Conservation (phyloP, 805 yeast species). For the Spathaspora girioi region DNA sequence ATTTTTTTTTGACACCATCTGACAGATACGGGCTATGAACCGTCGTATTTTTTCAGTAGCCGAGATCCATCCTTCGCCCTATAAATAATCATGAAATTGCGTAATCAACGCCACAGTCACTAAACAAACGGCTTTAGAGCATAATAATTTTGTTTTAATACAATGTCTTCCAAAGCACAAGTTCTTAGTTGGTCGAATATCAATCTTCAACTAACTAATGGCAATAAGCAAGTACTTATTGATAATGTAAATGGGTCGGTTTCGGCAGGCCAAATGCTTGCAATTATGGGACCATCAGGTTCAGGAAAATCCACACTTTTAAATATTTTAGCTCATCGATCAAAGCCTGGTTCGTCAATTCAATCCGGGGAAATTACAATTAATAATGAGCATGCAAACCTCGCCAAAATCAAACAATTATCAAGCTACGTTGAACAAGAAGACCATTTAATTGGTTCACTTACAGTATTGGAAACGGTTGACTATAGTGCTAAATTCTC, state of each 20-base stretch:
- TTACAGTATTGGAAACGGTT: slow-evolving; percentile 18
- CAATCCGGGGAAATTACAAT: slow-evolving; percentile 5
- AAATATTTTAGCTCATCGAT: slow-evolving; percentile 48
- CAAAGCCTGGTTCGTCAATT: slow-evolving; percentile 24
- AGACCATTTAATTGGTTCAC: slow-evolving; percentile 18
- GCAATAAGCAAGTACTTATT: slow-evolving; percentile 8
- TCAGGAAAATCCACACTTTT: slow-evolving; percentile 40
- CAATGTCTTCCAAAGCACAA: slow-evolving; percentile 1
- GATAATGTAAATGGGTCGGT: slow-evolving; percentile 25
- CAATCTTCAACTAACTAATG: not conserved
- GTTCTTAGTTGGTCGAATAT: slow-evolving; percentile 4
- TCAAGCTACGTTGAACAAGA: slow-evolving; percentile 20
- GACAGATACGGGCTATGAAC: not conserved
- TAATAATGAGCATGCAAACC: slow-evolving; percentile 1
- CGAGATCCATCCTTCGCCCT: not conserved
- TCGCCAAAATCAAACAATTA: slow-evolving; percentile 1
- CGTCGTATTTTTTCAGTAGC: not conserved
- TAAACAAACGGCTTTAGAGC: not conserved
- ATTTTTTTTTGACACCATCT: not conserved
- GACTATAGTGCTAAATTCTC: slow-evolving; percentile 9
- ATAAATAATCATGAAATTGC: not conserved
- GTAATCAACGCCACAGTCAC: not conserved
- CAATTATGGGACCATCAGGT: slow-evolving; percentile 42
- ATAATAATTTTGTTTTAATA: not conserved
- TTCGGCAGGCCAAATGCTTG: slow-evolving; percentile 26